Evolutionary conservation across 2,329 filamentous ascomycete species (phyloP).

Genomic region (Sarocladiaceae sp.): DNA sequence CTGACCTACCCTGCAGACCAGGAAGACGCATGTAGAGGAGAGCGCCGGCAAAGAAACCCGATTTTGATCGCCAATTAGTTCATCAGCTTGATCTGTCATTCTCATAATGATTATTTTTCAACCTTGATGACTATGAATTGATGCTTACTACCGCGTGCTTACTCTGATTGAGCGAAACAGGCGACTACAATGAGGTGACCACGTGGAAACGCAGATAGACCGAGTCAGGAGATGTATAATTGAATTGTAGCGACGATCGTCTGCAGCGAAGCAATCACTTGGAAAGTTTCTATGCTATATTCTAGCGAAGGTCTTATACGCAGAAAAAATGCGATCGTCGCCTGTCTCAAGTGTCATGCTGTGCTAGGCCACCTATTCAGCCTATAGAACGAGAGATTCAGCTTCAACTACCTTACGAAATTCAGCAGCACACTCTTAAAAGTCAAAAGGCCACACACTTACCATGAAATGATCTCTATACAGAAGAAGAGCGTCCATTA

Average conservation of each 20-base stretch:
- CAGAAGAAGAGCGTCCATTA: background rate
- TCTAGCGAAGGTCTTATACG: background rate
- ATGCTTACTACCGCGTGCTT: background rate
- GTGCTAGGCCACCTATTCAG: background rate
- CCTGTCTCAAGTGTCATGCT: background rate
- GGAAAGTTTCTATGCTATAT: background rate
- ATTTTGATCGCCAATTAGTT: too few species aligned
- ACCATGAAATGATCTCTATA: background rate
- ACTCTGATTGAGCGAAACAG: background rate
- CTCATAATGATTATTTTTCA: too few species aligned
- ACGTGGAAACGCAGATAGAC: background rate
- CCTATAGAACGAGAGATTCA: background rate
- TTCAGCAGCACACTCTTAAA: background rate
- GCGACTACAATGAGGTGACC: background rate
- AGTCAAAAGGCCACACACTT: background rate
- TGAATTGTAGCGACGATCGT: background rate
- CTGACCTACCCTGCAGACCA: too few species aligned
- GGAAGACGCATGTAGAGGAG: too few species aligned
- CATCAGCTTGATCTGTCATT: too few species aligned
- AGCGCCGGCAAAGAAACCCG: too few species aligned
- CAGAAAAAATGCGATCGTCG: background rate
- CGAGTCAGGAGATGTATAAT: background rate
- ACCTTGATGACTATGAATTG: background rate
- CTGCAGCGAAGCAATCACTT: background rate
- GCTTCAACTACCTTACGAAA: background rate